phyloP scores from a whole-genome alignment of 2,329 filamentous ascomycete genomes.

The Colletotrichum sp. region DNA sequence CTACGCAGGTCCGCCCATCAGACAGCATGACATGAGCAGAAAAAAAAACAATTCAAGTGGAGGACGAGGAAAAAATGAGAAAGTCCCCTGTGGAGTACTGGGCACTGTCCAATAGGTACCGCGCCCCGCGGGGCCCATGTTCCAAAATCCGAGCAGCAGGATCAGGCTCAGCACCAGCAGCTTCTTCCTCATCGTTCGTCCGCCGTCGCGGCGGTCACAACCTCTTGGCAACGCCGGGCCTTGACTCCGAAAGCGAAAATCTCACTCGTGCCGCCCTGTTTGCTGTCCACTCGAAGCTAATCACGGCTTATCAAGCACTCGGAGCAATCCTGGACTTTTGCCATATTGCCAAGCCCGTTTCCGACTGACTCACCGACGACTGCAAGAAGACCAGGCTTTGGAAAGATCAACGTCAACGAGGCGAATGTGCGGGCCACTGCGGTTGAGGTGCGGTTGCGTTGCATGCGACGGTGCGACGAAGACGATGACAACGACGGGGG shows the following conservation, averaged over 20 bases:
- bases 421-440: neutral
- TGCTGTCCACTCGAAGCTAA: neutral
- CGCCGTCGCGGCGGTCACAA: neutral
- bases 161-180: neutral
- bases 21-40: neutral
- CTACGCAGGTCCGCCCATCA: neutral
- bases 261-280: neutral
- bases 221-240: neutral
- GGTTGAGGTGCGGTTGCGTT: neutral
- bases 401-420: neutral
- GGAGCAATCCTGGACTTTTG: neutral
- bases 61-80: neutral
- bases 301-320: constrained; percentile 1
- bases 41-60: neutral
- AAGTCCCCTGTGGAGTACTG: neutral
- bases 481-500: neutral
- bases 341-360: neutral
- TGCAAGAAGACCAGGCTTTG: neutral
- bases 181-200: neutral
- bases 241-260: neutral
- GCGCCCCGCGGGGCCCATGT: neutral
- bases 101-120: neutral
- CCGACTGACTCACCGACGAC: neutral
- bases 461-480: neutral
- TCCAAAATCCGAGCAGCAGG: neutral